phyloP scores from a whole-genome alignment of 148 eudicot species.

The Rheum nobile region DNA sequence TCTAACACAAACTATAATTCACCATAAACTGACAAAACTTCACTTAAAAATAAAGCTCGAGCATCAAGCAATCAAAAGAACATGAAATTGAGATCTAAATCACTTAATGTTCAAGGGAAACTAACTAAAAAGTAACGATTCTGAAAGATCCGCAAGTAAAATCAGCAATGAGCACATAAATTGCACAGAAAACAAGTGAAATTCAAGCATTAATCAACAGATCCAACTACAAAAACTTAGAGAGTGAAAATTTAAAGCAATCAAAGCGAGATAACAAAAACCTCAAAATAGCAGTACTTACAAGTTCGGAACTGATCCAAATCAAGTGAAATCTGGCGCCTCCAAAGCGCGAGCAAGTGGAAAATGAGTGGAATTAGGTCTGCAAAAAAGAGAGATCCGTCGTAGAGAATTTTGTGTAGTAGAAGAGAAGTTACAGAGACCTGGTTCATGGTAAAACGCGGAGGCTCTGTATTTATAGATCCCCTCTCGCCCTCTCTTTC shows the following conservation, averaged over 20 bases:
- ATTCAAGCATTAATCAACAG: neutral
- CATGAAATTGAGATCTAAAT: neutral
- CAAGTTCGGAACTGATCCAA: neutral
- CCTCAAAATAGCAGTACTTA: neutral
- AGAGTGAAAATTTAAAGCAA: neutral
- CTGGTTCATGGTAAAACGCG: neutral
- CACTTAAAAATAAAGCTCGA: neutral
- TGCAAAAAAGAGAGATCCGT: neutral
- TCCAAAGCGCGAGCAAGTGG: neutral
- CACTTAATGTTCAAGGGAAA: neutral
- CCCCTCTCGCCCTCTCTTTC: neutral
- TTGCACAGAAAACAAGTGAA: neutral
- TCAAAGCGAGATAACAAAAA: neutral
- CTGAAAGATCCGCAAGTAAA: constrained; percentile 1
- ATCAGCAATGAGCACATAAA: neutral
- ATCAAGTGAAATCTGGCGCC: neutral
- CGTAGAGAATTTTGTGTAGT: neutral
- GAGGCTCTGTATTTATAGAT: constrained; percentile 2
- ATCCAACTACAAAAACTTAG: neutral
- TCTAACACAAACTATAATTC: too few species aligned
- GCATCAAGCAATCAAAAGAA: neutral
- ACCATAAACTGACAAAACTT: too few species aligned
- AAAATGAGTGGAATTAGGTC: neutral
- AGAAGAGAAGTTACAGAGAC: neutral
- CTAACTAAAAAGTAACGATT: neutral